Percentiles rank a stretch among this genome's conserved stretches.
These are phyloP conservation scores for Boletus tomentosulus DNA, from an alignment of 768 basidiomycete genomes.

Conservation along the genomic window DNA sequence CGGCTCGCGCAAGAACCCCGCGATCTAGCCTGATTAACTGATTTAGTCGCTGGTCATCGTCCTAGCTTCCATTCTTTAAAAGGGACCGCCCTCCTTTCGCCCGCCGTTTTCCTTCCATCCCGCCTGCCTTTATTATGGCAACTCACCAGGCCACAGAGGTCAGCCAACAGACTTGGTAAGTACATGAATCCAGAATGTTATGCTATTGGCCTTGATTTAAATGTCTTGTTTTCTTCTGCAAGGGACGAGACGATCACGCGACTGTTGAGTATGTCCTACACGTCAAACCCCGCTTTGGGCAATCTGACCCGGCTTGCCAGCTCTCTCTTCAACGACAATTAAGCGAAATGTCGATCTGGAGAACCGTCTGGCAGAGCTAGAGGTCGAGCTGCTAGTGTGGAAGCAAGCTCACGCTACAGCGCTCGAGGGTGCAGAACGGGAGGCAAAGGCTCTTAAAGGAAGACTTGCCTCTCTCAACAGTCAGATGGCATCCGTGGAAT, in stretches of 20 bases:
- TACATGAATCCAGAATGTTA: constrained; percentile 15
- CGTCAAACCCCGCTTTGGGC: constrained; percentile 1
- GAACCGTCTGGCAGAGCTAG: constrained; percentile 60
- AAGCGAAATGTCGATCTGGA: constrained; percentile 63
- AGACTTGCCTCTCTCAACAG: constrained; percentile 60
- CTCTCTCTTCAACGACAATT: constrained; percentile 59
- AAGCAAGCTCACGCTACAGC: constrained; percentile 65
- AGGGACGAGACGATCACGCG: constrained; percentile 68
- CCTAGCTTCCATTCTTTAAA: constrained; percentile 35
- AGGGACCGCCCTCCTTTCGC: constrained; percentile 23
- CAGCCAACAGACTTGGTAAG: constrained; percentile 64
- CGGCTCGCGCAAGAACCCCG: constrained; percentile 47
- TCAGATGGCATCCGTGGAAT: constrained; percentile 58
- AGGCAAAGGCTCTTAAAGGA: constrained; percentile 63
- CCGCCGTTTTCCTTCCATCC: constrained; percentile 30
- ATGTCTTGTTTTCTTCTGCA: constrained; percentile 17
- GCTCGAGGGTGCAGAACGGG: constrained; percentile 59
- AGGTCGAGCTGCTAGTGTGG: constrained; percentile 66
- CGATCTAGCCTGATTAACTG: constrained; percentile 52
- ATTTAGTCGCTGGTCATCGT: constrained; percentile 33
- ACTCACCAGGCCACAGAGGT: constrained; percentile 59
- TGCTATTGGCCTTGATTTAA: constrained; percentile 15
- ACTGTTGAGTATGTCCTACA: constrained; percentile 47
- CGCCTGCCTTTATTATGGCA: constrained; percentile 39
- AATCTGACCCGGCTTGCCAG: constrained; percentile 33